These are phyloP conservation scores for Asterophora parasitica DNA, from an alignment of 768 basidiomycete genomes.

Conservation along the genomic window DNA sequence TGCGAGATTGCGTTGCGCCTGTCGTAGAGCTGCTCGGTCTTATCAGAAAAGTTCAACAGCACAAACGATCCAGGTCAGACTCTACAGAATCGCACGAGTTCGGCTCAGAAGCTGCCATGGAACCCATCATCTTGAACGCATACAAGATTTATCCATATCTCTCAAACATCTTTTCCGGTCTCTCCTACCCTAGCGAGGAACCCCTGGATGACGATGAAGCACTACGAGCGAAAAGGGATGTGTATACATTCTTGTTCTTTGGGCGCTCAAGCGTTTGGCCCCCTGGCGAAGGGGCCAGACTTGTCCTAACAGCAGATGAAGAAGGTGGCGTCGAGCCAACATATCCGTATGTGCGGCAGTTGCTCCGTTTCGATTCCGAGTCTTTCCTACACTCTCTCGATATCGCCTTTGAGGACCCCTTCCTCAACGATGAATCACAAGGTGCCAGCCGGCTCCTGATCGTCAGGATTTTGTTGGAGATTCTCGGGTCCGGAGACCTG, in stretches of 20 bases:
- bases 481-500: conserved; percentile 52
- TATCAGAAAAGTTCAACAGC: conserved; percentile 61
- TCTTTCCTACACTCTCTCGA: conserved; percentile 92
- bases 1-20: conserved; percentile 86
- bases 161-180: conserved; percentile 72
- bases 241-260: conserved; percentile 83
- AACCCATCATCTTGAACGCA: conserved; percentile 63
- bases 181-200: conserved; percentile 83
- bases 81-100: conserved; percentile 24
- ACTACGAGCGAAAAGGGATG: conserved; percentile 58
- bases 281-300: conserved; percentile 57
- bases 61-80: conserved; percentile 36
- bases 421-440: conserved; percentile 73
- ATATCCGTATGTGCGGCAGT: conserved; percentile 82
- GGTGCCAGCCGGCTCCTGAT: conserved; percentile 74
- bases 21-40: conserved; percentile 79
- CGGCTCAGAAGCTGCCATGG: conserved; percentile 36
- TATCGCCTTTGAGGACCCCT: conserved; percentile 90
- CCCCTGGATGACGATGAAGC: conserved; percentile 63
- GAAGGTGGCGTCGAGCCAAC: conserved; percentile 75
- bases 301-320: conserved; percentile 72
- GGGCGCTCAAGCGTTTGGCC: conserved; percentile 82
- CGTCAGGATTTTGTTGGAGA: conserved; percentile 80
- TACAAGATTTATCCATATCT: conserved; percentile 93
- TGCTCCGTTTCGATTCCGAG: conserved; percentile 89